phyloP scores from a whole-genome alignment of 2,329 filamentous ascomycete species.

The Ophiocordyceps polyrhachis-furcata region DNA sequence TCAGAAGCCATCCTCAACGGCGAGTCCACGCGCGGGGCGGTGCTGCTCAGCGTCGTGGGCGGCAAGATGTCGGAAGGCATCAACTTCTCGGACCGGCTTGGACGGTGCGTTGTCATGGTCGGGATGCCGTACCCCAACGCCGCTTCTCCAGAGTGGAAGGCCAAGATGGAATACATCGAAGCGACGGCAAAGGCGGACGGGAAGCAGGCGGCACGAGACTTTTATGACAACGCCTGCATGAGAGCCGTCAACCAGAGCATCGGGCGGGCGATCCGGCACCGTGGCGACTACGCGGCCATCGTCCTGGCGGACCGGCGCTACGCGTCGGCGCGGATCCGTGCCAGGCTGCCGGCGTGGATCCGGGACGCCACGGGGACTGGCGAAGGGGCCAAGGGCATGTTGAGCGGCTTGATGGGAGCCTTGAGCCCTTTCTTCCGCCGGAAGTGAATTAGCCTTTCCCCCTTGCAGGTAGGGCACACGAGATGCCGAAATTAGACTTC shows the following conservation, averaged over 20 bases:
- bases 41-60: conserved; percentile 80
- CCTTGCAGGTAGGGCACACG: too few species aligned
- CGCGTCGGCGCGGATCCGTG: conserved; percentile 48
- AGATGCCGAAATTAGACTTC: not conserved
- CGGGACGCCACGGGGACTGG: conserved; percentile 39
- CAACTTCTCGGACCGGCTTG: conserved; percentile 85
- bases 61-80: conserved; percentile 95
- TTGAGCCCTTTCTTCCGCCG: conserved; percentile 38
- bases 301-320: conserved; percentile 71
- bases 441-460: not conserved
- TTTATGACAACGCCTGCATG: conserved; percentile 93
- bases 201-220: conserved; percentile 50
- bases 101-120: conserved; percentile 77
- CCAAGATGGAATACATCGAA: conserved; percentile 76
- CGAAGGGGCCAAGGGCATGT: conserved; percentile 20
- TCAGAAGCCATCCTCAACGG: conserved; percentile 40
- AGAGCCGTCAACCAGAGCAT: conserved; percentile 93
- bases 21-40: conserved; percentile 28
- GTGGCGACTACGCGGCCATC: conserved; percentile 77
- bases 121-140: conserved; percentile 88
- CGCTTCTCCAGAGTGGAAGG: conserved; percentile 78
- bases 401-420: conserved; percentile 40
- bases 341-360: conserved; percentile 84
- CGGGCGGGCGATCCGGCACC: conserved; percentile 77
- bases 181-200: conserved; percentile 23